Conservation (phyloP, 768 basidiomycete species). For the Naganishia vishniacii region DNA sequence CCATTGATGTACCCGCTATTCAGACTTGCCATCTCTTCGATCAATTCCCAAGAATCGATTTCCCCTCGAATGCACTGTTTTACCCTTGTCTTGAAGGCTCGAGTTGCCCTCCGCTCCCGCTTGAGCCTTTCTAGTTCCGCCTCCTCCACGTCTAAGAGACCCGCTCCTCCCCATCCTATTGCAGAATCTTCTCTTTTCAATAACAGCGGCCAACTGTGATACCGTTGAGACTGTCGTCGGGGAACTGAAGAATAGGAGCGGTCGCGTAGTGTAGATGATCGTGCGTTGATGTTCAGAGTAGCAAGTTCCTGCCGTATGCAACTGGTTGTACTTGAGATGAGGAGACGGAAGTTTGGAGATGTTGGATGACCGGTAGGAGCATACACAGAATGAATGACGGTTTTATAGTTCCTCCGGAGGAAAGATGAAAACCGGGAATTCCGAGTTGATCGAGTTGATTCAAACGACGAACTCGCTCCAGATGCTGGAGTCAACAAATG, state of each 20-base stretch:
- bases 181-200: not conserved
- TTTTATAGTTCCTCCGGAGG: not conserved
- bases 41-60: slow-evolving; percentile 2
- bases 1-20: not conserved
- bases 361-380: not conserved
- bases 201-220: not conserved
- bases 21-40: not conserved
- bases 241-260: too few species aligned
- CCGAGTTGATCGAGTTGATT: not conserved
- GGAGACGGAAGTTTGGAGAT: not conserved
- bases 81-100: not conserved
- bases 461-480: not conserved
- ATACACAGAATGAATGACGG: not conserved
- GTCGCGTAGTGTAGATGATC: not conserved
- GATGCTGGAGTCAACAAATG: not conserved
- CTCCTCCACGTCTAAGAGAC: not conserved
- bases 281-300: not conserved
- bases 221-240: not conserved
- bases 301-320: not conserved
- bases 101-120: not conserved
- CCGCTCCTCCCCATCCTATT: not conserved
- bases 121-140: not conserved
- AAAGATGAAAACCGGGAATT: not conserved
- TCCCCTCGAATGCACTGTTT: slow-evolving; percentile 3
- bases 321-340: not conserved